phyloP scores from a whole-genome alignment of 129 eudicot species.

The Ambrosia trifida region DNA sequence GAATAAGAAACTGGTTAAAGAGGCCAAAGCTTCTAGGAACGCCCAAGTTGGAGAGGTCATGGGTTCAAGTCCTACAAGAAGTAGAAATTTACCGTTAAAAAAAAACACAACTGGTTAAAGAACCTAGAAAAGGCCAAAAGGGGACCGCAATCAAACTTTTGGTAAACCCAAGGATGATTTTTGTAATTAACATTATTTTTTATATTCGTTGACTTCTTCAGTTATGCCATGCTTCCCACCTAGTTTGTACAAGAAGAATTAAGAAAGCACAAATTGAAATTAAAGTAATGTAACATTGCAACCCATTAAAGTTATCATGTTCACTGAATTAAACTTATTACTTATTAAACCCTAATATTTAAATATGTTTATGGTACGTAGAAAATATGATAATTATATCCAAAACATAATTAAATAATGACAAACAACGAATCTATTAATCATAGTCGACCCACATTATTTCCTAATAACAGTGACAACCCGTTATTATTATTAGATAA shows the following conservation, averaged over 20 bases:
- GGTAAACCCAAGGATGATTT: too few species aligned
- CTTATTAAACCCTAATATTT: background rate
- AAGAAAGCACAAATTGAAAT: background rate
- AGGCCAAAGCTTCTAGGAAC: too few species aligned
- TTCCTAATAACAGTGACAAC: too few species aligned
- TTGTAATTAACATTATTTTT: too few species aligned
- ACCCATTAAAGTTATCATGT: background rate
- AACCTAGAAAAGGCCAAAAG: too few species aligned
- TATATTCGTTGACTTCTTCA: constrained; percentile 27
- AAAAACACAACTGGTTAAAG: too few species aligned
- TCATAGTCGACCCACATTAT: background rate
- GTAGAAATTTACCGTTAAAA: too few species aligned
- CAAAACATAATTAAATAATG: background rate
- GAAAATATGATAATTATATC: background rate
- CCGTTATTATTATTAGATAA: too few species aligned
- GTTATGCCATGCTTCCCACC: constrained; percentile 26
- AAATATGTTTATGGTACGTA: background rate
- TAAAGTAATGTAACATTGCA: background rate
- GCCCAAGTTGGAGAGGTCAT: too few species aligned
- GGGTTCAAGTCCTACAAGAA: too few species aligned
- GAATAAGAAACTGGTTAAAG: too few species aligned
- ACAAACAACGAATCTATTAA: background rate
- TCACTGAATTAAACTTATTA: background rate
- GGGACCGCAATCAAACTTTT: too few species aligned
- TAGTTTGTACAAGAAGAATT: constrained; percentile 15